Conservation (phyloP, 768 basidiomycete species). For the Boletus barrowsii region DNA sequence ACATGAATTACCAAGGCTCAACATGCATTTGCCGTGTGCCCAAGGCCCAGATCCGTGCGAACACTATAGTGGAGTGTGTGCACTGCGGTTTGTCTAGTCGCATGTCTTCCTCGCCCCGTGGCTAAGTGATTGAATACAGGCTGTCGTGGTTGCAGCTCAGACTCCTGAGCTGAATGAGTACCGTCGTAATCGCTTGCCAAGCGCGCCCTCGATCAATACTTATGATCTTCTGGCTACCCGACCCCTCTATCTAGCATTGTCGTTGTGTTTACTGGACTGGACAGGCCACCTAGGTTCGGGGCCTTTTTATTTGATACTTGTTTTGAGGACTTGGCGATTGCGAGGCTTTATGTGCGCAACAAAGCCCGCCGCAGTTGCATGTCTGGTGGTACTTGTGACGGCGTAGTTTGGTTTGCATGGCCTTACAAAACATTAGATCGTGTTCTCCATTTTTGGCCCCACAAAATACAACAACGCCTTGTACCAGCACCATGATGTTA, state of each 20-base stretch:
- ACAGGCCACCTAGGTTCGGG: not conserved
- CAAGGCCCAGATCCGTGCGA: conserved; percentile 85
- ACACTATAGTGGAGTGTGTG: conserved; percentile 92
- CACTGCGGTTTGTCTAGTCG: conserved; percentile 77
- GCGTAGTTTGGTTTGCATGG: not conserved
- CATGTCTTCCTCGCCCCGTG: not conserved
- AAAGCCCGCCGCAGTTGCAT: not conserved
- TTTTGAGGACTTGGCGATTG: not conserved
- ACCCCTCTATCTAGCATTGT: not conserved
- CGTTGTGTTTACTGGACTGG: not conserved
- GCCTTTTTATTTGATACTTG: not conserved
- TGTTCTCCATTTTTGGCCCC: not conserved
- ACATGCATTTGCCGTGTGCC: conserved; percentile 98
- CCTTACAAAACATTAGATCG: not conserved
- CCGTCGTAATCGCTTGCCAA: not conserved
- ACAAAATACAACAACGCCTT: conserved; percentile 23
- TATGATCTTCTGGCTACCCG: not conserved
- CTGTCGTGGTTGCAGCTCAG: conserved; percentile 89
- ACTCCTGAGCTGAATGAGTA: conserved; percentile 48
- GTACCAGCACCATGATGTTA: not conserved
- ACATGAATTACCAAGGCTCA: conserved; percentile 99
- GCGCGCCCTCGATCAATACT: too few relatives aligned
- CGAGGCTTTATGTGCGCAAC: not conserved
- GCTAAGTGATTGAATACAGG: conserved; percentile 44
- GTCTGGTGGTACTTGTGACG: not conserved